phyloP scores from a whole-genome alignment of 1,284 basidiomycete species.

The Golubevia pallescens region DNA sequence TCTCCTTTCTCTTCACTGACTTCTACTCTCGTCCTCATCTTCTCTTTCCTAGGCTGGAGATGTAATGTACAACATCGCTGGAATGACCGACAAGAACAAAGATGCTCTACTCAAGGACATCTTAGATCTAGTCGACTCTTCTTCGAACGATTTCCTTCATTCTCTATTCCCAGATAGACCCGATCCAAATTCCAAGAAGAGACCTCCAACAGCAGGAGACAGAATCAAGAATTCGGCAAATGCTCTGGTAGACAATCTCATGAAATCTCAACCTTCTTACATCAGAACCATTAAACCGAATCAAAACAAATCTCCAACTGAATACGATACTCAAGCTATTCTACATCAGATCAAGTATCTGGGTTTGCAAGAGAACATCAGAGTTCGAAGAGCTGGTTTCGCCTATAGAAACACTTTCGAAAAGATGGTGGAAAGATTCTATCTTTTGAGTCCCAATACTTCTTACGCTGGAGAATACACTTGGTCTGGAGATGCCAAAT shows the following conservation, averaged over 20 bases:
- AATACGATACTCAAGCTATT: constrained; percentile 93
- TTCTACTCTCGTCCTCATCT: neutral
- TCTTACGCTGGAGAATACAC: constrained; percentile 99
- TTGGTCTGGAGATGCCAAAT: constrained; percentile 88
- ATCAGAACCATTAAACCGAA: constrained; percentile 99
- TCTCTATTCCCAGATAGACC: constrained; percentile 90
- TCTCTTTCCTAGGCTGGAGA: constrained; percentile 88
- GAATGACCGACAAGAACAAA: constrained; percentile 99
- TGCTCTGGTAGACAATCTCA: constrained; percentile 91
- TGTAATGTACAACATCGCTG: constrained; percentile 94
- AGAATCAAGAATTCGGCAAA: constrained; percentile 95
- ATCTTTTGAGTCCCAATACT: constrained; percentile 89
- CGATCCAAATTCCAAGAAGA: constrained; percentile 95
- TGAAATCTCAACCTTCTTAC: constrained; percentile 95
- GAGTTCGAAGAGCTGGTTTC: constrained; percentile 94
- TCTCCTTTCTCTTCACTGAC: neutral
- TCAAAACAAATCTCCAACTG: constrained; percentile 87
- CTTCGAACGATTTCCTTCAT: constrained; percentile 72
- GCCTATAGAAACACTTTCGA: constrained; percentile 97
- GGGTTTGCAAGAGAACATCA: constrained; percentile 97
- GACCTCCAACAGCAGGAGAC: constrained; percentile 96
- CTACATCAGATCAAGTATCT: constrained; percentile 99
- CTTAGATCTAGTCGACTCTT: constrained; percentile 81
- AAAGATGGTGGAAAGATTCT: constrained; percentile 94
- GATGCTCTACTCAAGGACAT: constrained; percentile 94